Percentiles rank a stretch among this genome's conserved stretches.
These are phyloP conservation scores for Sarocladium brachiariae DNA, from an alignment of 2,329 filamentous ascomycete species.

Conservation along the genomic window DNA sequence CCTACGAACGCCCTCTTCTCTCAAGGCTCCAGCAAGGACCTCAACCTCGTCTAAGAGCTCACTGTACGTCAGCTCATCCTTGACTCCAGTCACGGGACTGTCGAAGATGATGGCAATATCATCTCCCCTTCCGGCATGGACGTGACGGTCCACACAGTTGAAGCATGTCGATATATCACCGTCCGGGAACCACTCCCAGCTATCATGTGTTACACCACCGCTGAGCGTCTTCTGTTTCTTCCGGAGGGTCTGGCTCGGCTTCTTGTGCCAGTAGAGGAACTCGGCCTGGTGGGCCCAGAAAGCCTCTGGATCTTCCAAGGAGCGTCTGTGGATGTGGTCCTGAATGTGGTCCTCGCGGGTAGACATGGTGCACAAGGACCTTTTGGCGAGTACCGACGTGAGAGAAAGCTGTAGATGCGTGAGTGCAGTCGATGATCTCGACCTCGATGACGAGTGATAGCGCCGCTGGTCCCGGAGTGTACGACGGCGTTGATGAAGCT, in stretches of 20 bases:
- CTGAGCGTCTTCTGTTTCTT: slow-evolving; percentile 56
- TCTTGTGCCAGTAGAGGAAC: slow-evolving; percentile 73
- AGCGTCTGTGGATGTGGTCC: slow-evolving; percentile 46
- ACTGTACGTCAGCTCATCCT: slow-evolving; percentile 67
- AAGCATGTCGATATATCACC: slow-evolving; percentile 87
- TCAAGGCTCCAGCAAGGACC: slow-evolving; percentile 70
- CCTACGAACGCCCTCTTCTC: slow-evolving; percentile 72
- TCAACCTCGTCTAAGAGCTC: slow-evolving; percentile 75
- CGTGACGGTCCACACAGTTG: slow-evolving; percentile 87
- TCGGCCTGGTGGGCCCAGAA: slow-evolving; percentile 75
- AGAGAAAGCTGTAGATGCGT: slow-evolving; percentile 6
- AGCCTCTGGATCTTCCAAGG: slow-evolving; percentile 58
- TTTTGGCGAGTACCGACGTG: background rate
- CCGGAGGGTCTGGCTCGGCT: slow-evolving; percentile 56
- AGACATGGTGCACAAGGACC: slow-evolving; percentile 12
- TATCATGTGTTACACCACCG: slow-evolving; percentile 56
- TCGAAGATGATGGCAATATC: slow-evolving; percentile 78
- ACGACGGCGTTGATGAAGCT: background rate
- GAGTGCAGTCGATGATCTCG: no score
- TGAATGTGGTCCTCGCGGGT: slow-evolving; percentile 29
- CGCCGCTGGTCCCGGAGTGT: background rate
- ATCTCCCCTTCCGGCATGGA: slow-evolving; percentile 69
- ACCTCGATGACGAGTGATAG: no score
- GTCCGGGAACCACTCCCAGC: slow-evolving; percentile 86
- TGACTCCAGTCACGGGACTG: slow-evolving; percentile 70